Conservation (phyloP, 1,284 basidiomycete species). For the Wallemia ichthyophaga region DNA sequence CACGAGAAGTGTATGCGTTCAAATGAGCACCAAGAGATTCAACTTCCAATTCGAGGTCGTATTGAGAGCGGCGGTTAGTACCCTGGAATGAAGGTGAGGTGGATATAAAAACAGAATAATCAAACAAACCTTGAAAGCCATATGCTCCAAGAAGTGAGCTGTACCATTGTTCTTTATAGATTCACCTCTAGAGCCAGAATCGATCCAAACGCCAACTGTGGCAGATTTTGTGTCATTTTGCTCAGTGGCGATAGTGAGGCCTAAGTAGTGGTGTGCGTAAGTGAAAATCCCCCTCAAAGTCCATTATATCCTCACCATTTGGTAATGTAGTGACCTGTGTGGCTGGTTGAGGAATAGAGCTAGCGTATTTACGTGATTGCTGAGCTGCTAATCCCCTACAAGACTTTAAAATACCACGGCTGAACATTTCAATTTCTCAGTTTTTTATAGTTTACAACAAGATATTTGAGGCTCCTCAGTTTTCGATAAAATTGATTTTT, state of each 20-base stretch:
- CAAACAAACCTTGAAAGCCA: constrained; percentile 26
- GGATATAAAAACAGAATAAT: background rate
- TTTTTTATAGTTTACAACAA: too few relatives aligned
- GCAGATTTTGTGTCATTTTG: constrained; percentile 58
- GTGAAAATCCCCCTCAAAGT: too few relatives aligned
- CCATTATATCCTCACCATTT: constrained; percentile 67
- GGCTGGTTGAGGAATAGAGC: constrained; percentile 37
- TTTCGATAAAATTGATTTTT: background rate
- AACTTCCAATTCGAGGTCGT: constrained; percentile 80
- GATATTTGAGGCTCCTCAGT: too few relatives aligned
- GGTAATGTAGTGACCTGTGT: constrained; percentile 65
- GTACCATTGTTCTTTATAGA: constrained; percentile 78
- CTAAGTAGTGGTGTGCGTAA: constrained; percentile 8
- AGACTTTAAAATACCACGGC: background rate
- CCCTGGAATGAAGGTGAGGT: constrained; percentile 23
- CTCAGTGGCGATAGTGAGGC: constrained; percentile 41
- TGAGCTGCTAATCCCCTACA: background rate
- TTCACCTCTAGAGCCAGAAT: constrained; percentile 88
- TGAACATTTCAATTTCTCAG: background rate
- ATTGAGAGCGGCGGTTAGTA: constrained; percentile 64
- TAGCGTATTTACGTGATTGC: constrained; percentile 28
- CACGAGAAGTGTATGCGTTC: constrained; percentile 93
- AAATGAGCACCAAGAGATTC: constrained; percentile 94
- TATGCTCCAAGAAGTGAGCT: constrained; percentile 95
- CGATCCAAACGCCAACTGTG: constrained; percentile 96